Base-by-base conservation (phyloP, 164 flowering plant genomes). In the Saururus chinensis region DNA sequence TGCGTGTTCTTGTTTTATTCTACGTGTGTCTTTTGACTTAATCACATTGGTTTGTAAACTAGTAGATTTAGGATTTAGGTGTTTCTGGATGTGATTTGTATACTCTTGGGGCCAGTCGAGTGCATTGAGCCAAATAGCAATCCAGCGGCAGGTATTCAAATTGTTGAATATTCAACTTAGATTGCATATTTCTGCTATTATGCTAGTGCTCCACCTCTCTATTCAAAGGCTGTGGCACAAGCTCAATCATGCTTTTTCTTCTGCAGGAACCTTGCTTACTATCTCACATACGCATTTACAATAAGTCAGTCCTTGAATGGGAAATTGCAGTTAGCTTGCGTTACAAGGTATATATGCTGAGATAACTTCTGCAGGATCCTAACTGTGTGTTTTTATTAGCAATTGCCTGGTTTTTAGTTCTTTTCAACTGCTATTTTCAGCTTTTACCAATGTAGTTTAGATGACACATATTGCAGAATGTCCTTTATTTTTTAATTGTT, bases 301-400 rank as follows among this genome's bases (percentile, higher is more conserved):
- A 92, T 60, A 92, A 92, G 73, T 92, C 98, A 17, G 98, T 92
- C 49, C 81, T 92, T 65, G 98, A 92, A 74, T 92, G 98, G 98
- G 98, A 92, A 68, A 82, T 92, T 70, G 72, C 96, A 10, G 95
- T 71, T 69, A 96, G 96, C 52, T 77, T 92, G 72, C 92, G 88
- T 20, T 92, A 80, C 73, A 92, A 92, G 96, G 98, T 92, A 25
- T 40, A 20, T 17, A 35, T 23, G 14, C 20, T 37, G 1, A 37
- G 25, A 9, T 24, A 11, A 9, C 37, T 30, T 30, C 37, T 9
- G n/a, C 1, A 55, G 19, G 4, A 8, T 24, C 19, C 16, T 24
- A 24, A 12, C 37, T 23, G 35, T 30, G 7, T 14, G 19, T 55
- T 55, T 7, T 24, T 55, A 19, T 17, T 8, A 12, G 58, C 37